phyloP scores from a whole-genome alignment of 192 early-diverging fungal genomes.

The Gryganskiella cystojenkinii region DNA sequence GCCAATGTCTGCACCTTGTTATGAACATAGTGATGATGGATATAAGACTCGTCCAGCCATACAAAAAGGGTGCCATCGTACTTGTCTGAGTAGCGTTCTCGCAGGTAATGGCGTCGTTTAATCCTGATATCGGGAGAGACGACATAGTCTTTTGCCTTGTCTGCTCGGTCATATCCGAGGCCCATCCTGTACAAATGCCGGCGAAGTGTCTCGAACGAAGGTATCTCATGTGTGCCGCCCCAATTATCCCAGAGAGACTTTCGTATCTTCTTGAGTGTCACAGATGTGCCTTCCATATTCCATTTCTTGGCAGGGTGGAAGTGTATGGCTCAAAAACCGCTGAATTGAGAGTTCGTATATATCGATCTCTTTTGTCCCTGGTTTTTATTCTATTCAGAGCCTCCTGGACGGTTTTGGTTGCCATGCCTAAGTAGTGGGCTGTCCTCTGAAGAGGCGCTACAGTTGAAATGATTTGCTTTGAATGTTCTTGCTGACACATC shows the following conservation, averaged over 20 bases:
- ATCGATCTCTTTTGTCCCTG: no score
- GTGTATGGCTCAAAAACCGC: no score
- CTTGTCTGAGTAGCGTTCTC: conserved; percentile 17
- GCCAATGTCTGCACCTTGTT: no score
- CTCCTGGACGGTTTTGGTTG: conserved; percentile 1
- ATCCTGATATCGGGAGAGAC: conserved; percentile 10
- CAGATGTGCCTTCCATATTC: no score
- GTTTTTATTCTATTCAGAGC: no score
- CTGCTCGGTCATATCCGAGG: neutral
- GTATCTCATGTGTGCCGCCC: neutral
- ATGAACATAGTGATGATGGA: conserved; percentile 18
- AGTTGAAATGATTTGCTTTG: neutral
- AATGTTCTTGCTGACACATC: conserved; percentile 4
- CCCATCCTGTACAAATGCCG: conserved; percentile 9
- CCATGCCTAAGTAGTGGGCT: conserved; percentile 12
- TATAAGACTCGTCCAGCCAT: conserved; percentile 22
- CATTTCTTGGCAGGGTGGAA: no score
- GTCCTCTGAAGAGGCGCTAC: no score
- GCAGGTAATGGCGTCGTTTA: conserved; percentile 4
- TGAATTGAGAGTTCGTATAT: no score
- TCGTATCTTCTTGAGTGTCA: no score
- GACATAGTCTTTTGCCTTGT: conserved; percentile 18
- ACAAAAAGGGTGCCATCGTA: conserved; percentile 18
- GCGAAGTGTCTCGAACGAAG: neutral
- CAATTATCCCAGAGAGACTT: neutral